Conservation (phyloP, 2,329 filamentous ascomycete species). For the Colletotrichum scovillei region DNA sequence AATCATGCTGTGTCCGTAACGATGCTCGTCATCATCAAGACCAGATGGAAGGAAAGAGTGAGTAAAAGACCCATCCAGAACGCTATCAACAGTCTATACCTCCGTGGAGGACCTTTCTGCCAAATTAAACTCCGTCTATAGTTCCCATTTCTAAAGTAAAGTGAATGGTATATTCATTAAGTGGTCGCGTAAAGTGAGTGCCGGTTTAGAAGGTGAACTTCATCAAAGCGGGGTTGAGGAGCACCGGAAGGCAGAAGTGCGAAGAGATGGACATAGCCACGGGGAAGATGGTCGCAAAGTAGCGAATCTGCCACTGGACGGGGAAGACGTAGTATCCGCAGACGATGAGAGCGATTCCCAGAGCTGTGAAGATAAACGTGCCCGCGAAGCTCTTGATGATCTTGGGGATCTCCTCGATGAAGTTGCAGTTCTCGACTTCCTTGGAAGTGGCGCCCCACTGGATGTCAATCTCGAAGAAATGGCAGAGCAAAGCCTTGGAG, state of each 20-base stretch:
- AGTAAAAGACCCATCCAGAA: neutral
- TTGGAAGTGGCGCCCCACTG: slow-evolving; percentile 68
- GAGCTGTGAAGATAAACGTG: slow-evolving; percentile 63
- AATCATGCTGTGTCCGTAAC: neutral
- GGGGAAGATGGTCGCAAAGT: slow-evolving; percentile 71
- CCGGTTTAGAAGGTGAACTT: slow-evolving; percentile 65
- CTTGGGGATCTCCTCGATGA: slow-evolving; percentile 66
- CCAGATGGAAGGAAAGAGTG: neutral
- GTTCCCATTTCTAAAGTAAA: neutral
- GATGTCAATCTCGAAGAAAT: slow-evolving; percentile 57
- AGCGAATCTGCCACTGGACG: slow-evolving; percentile 64
- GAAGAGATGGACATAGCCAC: slow-evolving; percentile 61
- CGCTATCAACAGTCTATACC: neutral
- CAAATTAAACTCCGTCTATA: slow-evolving; percentile 22
- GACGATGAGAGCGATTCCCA: slow-evolving; percentile 58
- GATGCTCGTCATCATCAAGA: neutral
- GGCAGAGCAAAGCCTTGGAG: slow-evolving; percentile 52
- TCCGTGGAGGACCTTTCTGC: neutral
- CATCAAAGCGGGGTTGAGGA: slow-evolving; percentile 73
- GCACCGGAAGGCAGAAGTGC: slow-evolving; percentile 69
- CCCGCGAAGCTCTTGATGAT: slow-evolving; percentile 64
- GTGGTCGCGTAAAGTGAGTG: neutral
- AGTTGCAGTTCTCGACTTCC: slow-evolving; percentile 66
- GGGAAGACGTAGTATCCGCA: slow-evolving; percentile 55
- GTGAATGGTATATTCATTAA: neutral